Percentiles rank a stretch among this genome's conserved stretches.
phyloP scores from a whole-genome alignment of 495 filamentous ascomycete genomes.

The Penicillium nucicola region DNA sequence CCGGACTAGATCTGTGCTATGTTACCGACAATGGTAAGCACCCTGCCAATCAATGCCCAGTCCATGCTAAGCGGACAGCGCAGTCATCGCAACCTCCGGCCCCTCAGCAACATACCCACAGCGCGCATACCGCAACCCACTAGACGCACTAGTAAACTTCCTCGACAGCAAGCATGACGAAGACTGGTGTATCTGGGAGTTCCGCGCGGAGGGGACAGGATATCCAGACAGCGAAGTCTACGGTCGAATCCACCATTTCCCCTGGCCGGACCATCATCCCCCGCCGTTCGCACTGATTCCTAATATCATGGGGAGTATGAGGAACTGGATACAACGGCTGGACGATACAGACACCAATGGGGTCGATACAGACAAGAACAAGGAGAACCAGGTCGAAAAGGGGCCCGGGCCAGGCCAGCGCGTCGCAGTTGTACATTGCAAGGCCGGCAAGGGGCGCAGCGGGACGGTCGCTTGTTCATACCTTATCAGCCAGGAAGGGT shows the following conservation, averaged over 20 bases:
- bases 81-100: constrained; percentile 75
- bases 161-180: constrained; percentile 78
- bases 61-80: background rate
- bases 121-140: constrained; percentile 87
- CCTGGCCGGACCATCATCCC: constrained; percentile 96
- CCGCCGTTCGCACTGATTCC: constrained; percentile 88
- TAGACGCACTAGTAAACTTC: constrained; percentile 77
- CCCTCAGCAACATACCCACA: constrained; percentile 85
- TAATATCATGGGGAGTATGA: constrained; percentile 84
- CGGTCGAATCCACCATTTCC: constrained; percentile 78
- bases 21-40: constrained; percentile 70
- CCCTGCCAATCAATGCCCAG: background rate
- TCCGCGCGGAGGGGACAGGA: constrained; percentile 92
- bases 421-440: constrained; percentile 92
- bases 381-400: constrained; percentile 8
- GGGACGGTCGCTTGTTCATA: constrained; percentile 88
- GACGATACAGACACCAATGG: constrained; percentile 17
- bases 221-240: constrained; percentile 91
- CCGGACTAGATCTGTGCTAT: constrained; percentile 92
- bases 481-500: constrained; percentile 85
- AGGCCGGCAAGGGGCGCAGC: constrained; percentile 91
- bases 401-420: constrained; percentile 47
- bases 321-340: constrained; percentile 72
- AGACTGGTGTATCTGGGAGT: constrained; percentile 95
- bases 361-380: constrained; percentile 8